Base-by-base conservation (phyloP, 2,329 filamentous ascomycete genomes). In the Aspergillus flavus region DNA sequence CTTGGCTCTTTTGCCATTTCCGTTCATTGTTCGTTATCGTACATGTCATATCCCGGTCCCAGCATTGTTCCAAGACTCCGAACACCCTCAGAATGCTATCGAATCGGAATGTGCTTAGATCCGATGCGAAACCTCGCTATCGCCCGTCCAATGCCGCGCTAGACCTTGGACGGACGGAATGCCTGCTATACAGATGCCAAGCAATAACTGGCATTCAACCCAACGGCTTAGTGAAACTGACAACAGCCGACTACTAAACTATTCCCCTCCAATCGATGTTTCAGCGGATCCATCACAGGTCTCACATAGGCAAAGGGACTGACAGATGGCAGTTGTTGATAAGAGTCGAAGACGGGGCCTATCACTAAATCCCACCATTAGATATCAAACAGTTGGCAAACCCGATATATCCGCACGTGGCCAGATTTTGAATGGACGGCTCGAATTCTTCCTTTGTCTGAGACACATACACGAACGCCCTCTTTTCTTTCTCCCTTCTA, bases 331-430 rank as follows among this genome's bases (percentile, higher is more conserved):
- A 41, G 28, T 41, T 53, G 32, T n/a, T 39, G 59, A 57, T 58
- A 64, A 60, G 57, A 62, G 48, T 48, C 21, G 28, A 54, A 62
- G 53, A 21, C 39, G 11, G 39, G 39, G 54, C 41, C 53, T 53
- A 62, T 59, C 57, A 52, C 32, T 41, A 59, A 50, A 45, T 43
- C 21, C 28, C 55, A 54, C 52, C 21, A 50, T 10, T 14, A 19
- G 26, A 56, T 46, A 48, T 56, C 39, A 58, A 54, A 41, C 48
- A 50, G 45, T 21, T 55, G 32, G 11, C 52, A 39, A 32, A 10
- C 32, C 52, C 45, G 45, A 55, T 45, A 59, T 26, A 21, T 57
- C 60, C 61, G 63, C 55, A 61, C 52, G 61, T 65, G 64, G 64
- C 64, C 28, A 21, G 36, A 28, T 57, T 53, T 53, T 36, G 32